Evolutionary conservation across 495 filamentous ascomycete genomes (phyloP), one percentile per base, ranked within the genome.

Genomic region (Amorphotheca resinae): DNA sequence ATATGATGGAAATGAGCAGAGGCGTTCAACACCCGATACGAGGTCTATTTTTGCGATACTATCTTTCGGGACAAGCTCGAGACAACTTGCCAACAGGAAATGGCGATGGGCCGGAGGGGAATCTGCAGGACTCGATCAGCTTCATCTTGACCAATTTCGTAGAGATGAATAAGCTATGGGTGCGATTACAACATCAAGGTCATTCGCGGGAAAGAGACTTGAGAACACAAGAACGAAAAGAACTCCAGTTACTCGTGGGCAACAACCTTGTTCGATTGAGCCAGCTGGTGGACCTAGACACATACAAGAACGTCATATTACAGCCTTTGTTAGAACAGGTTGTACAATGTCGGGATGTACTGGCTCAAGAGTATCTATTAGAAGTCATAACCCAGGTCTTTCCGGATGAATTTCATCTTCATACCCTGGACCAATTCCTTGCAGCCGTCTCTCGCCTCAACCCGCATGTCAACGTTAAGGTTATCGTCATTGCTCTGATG

Each of bases 1-100:
- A 98, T 59, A 98, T 98, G 91, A 98, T 98, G 91, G 91, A 98
- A 65, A 98, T 98, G 91, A 95, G 85, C 62, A 76, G 91, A 48
- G 91, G 91, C 36, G 86, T 98, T 22, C 91, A 98, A 56, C 93
- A 98, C 57, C 91, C 91, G 1, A 84, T 95, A 37, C 82, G 91
- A 36, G 91, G 91, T 2, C 67, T 98, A 30, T 98, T 98, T 61
- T 64, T 98, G 49, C 76, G 91, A 58, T 98, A 96, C 63, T 98
- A 95, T 53, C 74, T 96, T 22, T 86, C 84, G 22, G 88, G 88
- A 14, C 89, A 96, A 66, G 91, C 89, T 7, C 71, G 89, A 44
- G 89, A 96, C 62, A 79, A 75, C 56, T 70, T 95, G 18, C 89
- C 89, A 6, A 70, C 72, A 5, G 85, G 84, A 33, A 80, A 70